phyloP scores from a whole-genome alignment of 768 basidiomycete species.

The Mycena haematopus region DNA sequence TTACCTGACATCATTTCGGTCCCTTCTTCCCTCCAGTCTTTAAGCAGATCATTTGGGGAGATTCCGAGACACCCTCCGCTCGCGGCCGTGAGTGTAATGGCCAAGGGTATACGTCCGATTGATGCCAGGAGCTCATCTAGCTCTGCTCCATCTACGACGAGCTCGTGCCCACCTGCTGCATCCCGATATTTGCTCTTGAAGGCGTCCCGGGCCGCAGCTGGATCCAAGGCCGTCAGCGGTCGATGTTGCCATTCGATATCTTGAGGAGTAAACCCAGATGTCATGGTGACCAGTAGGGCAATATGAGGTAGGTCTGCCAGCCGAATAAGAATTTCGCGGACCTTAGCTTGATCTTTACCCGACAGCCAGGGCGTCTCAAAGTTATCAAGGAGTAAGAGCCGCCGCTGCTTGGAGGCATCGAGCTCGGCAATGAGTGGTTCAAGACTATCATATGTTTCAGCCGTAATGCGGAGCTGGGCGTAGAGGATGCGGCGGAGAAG shows the following conservation, averaged over 20 bases:
- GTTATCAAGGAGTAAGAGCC: background rate
- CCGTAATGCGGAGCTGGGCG: background rate
- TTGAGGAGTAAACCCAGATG: background rate
- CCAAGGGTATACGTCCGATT: slow-evolving; percentile 41
- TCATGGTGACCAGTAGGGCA: background rate
- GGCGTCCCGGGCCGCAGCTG: no score
- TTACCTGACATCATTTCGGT: slow-evolving; percentile 1
- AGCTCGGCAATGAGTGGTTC: no score
- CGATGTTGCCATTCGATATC: background rate
- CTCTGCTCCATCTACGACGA: no score
- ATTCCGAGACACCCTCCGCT: slow-evolving; percentile 9
- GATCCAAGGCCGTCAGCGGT: background rate
- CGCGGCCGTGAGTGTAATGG: slow-evolving; percentile 43
- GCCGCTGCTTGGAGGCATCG: background rate
- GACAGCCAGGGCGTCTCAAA: background rate
- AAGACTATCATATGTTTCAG: background rate
- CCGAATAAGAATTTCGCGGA: background rate
- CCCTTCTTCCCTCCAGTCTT: slow-evolving; percentile 7
- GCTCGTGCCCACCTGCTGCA: no score
- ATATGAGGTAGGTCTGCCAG: background rate
- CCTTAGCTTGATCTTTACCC: background rate
- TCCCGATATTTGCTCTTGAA: no score
- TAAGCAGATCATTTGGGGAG: background rate
- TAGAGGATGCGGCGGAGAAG: background rate
- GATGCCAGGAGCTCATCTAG: slow-evolving; percentile 25